Conservation (phyloP, 768 basidiomycete genomes). For the Mycena sanguinolenta region DNA sequence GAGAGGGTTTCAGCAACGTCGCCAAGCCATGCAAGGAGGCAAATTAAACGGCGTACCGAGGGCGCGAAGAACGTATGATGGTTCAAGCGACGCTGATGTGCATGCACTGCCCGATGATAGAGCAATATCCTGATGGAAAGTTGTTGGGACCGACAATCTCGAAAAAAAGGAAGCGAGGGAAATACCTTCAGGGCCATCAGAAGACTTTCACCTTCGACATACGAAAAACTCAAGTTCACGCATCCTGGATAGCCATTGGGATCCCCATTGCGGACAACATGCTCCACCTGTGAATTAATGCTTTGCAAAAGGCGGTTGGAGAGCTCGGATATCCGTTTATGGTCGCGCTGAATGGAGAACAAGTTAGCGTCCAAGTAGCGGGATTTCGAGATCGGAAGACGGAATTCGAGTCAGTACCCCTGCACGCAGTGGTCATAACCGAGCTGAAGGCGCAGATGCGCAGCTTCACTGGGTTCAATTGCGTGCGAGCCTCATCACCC, state of each 20-base stretch:
- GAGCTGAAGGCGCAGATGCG: constrained; percentile 59
- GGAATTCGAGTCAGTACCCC: constrained; percentile 84
- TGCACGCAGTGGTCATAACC: constrained; percentile 80
- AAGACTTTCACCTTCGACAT: constrained; percentile 97
- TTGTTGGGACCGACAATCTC: constrained; percentile 7
- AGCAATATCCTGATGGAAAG: constrained; percentile 82
- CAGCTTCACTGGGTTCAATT: constrained; percentile 61
- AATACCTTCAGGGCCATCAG: constrained; percentile 96
- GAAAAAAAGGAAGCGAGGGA: not conserved
- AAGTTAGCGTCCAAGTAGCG: constrained; percentile 37
- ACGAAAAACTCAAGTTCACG: constrained; percentile 94
- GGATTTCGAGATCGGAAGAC: constrained; percentile 1
- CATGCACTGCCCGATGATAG: constrained; percentile 98
- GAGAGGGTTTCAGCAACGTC: not conserved
- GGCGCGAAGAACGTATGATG: constrained; percentile 97
- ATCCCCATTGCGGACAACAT: constrained; percentile 96
- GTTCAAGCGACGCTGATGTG: constrained; percentile 97
- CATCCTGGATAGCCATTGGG: constrained; percentile 94
- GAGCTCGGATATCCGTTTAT: constrained; percentile 76
- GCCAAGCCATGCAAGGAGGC: not conserved
- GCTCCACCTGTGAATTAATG: constrained; percentile 87
- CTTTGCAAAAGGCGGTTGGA: constrained; percentile 85
- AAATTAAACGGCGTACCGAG: constrained; percentile 66
- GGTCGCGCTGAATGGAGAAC: constrained; percentile 74
- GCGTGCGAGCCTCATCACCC: constrained; percentile 64